These are phyloP conservation scores for Solanum habrochaites DNA, from an alignment of 257 asterid species.

Conservation along the genomic window DNA sequence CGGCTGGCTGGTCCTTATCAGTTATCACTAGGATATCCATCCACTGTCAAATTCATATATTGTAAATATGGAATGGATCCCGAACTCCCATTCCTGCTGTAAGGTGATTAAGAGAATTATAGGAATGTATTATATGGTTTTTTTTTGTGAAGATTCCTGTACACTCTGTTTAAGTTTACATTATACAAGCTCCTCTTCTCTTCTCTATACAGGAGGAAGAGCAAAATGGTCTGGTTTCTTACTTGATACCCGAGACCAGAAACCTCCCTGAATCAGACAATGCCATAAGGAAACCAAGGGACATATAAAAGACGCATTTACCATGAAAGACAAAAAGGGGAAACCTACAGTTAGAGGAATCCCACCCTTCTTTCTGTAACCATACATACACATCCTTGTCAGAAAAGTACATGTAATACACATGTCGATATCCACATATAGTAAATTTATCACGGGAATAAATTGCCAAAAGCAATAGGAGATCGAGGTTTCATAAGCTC, in stretches of 20 bases:
- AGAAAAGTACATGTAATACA: background rate
- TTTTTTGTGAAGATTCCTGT: background rate
- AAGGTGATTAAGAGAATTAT: background rate
- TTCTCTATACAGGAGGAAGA: background rate
- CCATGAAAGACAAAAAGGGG: background rate
- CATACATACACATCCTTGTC: background rate
- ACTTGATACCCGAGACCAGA: background rate
- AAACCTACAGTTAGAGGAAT: background rate
- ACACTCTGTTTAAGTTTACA: background rate
- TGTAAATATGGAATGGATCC: background rate
- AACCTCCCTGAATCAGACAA: background rate
- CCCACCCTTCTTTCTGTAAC: background rate
- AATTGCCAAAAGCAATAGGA: background rate
- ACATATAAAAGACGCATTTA: background rate
- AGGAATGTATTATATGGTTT: background rate
- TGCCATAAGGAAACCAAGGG: background rate
- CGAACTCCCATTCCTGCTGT: background rate
- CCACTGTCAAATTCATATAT: background rate
- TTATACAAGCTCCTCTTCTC: background rate
- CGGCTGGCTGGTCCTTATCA: background rate
- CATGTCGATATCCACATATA: background rate
- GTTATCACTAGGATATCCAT: background rate
- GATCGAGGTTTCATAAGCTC: background rate
- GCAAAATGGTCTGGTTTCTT: background rate
- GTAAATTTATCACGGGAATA: background rate